These are phyloP conservation scores for Lyophyllum decastes DNA, from an alignment of 768 basidiomycete genomes.

Conservation along the genomic window DNA sequence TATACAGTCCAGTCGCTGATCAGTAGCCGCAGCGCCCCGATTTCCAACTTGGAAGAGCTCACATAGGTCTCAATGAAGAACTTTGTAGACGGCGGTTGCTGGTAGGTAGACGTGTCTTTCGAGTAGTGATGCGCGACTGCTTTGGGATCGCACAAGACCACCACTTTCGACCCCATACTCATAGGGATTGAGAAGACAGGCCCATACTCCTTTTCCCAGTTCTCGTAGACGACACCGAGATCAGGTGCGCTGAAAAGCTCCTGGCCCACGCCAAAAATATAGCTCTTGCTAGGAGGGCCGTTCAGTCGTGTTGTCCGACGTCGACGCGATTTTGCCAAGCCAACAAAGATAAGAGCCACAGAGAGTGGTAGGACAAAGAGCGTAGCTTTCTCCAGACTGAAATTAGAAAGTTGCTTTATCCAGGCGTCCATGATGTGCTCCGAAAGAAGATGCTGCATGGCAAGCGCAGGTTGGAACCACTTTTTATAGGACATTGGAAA, in stretches of 20 bases:
- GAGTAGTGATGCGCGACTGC: conserved; percentile 24
- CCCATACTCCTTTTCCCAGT: conserved; percentile 18
- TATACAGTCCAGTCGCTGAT: background rate
- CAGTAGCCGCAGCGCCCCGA: too few species aligned
- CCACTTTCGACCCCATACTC: conserved; percentile 9
- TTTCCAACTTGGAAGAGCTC: background rate
- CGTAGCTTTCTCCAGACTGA: background rate
- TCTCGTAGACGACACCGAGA: conserved; percentile 7
- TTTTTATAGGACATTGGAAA: background rate
- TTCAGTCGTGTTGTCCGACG: background rate
- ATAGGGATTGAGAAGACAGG: conserved; percentile 12
- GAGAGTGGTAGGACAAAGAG: background rate
- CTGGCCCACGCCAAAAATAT: conserved; percentile 9
- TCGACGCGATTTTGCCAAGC: background rate
- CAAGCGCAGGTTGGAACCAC: background rate
- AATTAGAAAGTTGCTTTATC: background rate
- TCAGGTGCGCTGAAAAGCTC: conserved; percentile 3
- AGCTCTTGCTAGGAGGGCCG: conserved; percentile 15
- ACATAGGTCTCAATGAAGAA: conserved; percentile 27
- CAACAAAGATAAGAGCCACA: background rate
- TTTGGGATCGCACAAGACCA: conserved; percentile 23
- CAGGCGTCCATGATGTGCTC: background rate
- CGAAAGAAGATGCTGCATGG: background rate
- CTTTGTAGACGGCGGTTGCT: conserved; percentile 22
- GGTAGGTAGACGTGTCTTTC: conserved; percentile 17